Base-by-base conservation (phyloP, 768 basidiomycete species). In the Agaricus sinodeliciosus region DNA sequence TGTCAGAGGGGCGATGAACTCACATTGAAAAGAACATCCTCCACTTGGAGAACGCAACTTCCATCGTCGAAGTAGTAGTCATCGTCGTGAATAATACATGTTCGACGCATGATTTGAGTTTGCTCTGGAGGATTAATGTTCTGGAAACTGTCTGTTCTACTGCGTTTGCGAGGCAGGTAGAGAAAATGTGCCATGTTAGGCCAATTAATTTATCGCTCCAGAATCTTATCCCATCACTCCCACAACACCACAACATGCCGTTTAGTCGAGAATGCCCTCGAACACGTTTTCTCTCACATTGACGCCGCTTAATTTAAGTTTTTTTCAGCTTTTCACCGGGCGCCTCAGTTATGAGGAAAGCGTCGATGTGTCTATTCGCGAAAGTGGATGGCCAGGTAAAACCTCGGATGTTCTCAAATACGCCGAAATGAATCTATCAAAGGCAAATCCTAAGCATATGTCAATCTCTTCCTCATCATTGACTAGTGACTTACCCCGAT, bases 21-120 rank as follows among this genome's bases (percentile, higher is more conserved):
- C 57, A 85, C 86, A 60, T 85, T 87, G 67, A 89, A 89, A 51
- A 89, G 63, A 9, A 77, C 80, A 59, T 82, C 75, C 54, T 78
- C 75, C 11, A 88, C 79, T 28, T 78, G 70, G 42, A 89, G 62
- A 15, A 87, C 71, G 58, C 82, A 85, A 59, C 84, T 85, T 41
- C 85, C 87, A 58, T 87, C 84, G 34, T 76, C 69, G 55, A 85
- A 72, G 62, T 87, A 89, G 59, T 77, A 88, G 5, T 62, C 63
- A n/a, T 71, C 63, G 59, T 88, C 85, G 48, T 75, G 68, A 26
- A 55, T 62, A 26, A 55, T 62, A 40, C 44, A 56, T 9, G 51
- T 56, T 54, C 22, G 26, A 12, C 22, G 22, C 37, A 48, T 43
- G 3, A 49, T 44, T 19, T 46, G 48, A 3, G 37, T 41, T 41